phyloP scores from a whole-genome alignment of 768 basidiomycete species.

The Dentipellis fragilis region DNA sequence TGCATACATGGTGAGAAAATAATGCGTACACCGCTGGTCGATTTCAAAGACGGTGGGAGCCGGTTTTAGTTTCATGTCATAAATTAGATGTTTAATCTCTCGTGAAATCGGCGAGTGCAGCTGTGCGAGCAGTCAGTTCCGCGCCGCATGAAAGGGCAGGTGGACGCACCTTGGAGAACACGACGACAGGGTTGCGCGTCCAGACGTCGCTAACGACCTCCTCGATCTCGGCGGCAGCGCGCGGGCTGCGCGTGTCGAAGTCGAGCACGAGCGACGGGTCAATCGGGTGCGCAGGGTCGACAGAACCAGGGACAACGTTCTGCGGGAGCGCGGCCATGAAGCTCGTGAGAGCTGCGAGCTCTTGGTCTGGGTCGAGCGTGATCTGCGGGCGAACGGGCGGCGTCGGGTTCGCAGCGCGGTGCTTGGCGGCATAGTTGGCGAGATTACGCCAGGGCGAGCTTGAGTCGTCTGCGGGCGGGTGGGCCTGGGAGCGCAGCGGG shows the following conservation, averaged over 20 bases:
- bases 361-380: slow-evolving; percentile 41
- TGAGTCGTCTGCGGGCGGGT: neutral
- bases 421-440: slow-evolving; percentile 6
- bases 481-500: neutral
- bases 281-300: slow-evolving; percentile 55
- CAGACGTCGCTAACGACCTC: slow-evolving; percentile 58
- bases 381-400: slow-evolving; percentile 28
- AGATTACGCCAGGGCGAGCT: slow-evolving; percentile 1
- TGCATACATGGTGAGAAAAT: neutral
- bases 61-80: slow-evolving; percentile 47
- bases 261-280: slow-evolving; percentile 78
- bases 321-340: slow-evolving; percentile 67
- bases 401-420: slow-evolving; percentile 9
- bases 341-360: slow-evolving; percentile 64
- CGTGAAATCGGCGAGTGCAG: slow-evolving; percentile 54
- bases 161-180: slow-evolving; percentile 55
- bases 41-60: slow-evolving; percentile 60
- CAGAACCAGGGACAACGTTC: slow-evolving; percentile 58
- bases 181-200: slow-evolving; percentile 62
- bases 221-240: slow-evolving; percentile 50
- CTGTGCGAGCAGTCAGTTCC: slow-evolving; percentile 24
- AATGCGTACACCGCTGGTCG: slow-evolving; percentile 42
- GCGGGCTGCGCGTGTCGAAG: slow-evolving; percentile 64
- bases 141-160: neutral
- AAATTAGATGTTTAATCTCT: slow-evolving; percentile 53